Evolutionary conservation across 495 filamentous ascomycete genomes (phyloP).

Genomic region (Neurospora pannonica): DNA sequence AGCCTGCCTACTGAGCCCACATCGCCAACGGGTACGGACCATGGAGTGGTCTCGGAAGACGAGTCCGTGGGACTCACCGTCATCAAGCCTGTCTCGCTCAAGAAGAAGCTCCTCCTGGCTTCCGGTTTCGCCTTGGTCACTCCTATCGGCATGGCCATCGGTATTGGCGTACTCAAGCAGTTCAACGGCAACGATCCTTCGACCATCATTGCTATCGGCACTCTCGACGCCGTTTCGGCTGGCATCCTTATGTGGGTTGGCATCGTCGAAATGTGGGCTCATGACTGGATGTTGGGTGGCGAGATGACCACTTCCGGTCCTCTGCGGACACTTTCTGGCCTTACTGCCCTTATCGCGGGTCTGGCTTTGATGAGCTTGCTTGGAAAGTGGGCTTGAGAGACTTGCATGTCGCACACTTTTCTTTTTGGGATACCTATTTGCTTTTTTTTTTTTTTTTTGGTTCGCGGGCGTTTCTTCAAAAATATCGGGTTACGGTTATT

Average conservation of each 20-base stretch:
- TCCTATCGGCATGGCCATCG: conserved; percentile 50
- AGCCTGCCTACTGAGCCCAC: conserved; percentile 1
- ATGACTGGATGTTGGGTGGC: conserved; percentile 41
- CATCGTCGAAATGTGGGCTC: conserved; percentile 50
- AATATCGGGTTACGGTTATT: background rate
- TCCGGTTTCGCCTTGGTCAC: conserved; percentile 45
- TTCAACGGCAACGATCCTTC: conserved; percentile 49
- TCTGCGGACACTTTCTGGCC: conserved; percentile 11
- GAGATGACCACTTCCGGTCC: conserved; percentile 18
- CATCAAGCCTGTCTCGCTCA: conserved; percentile 15
- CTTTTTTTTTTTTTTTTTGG: background rate
- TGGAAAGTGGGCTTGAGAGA: conserved; percentile 24
- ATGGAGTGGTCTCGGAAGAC: background rate
- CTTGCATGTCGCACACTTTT: background rate
- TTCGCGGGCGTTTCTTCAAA: background rate
- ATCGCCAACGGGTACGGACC: background rate
- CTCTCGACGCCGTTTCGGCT: conserved; percentile 46
- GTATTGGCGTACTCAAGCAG: conserved; percentile 39
- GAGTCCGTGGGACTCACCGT: background rate
- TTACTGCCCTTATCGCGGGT: conserved; percentile 13
- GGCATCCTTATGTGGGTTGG: conserved; percentile 53
- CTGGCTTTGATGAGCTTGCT: conserved; percentile 24
- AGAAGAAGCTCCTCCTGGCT: conserved; percentile 39
- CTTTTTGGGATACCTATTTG: background rate
- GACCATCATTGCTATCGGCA: conserved; percentile 49